Evolutionary conservation across 257 asterid species (phyloP).

Genomic region (Echium plantagineum): DNA sequence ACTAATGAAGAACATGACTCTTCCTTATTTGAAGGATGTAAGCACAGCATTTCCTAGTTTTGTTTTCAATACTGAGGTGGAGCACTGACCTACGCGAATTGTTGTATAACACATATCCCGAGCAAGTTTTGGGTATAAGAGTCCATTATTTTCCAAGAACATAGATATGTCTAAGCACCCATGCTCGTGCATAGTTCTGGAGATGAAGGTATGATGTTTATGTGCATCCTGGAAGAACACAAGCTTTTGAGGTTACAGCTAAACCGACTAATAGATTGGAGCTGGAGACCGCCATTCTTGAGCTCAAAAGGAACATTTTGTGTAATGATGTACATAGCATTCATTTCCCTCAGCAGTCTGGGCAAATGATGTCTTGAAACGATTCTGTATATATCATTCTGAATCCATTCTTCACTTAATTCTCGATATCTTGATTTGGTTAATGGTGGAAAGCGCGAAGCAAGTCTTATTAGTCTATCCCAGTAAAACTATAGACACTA

Average conservation of each 20-base stretch:
- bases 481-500: no score
- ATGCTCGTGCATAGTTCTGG: neutral
- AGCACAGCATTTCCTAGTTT: conserved; percentile 63
- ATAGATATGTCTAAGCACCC: no score
- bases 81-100: conserved; percentile 26
- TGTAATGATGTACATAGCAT: no score
- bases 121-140: neutral
- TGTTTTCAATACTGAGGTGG: conserved; percentile 53
- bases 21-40: conserved; percentile 67
- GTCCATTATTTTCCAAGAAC: neutral
- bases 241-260: neutral
- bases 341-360: no score
- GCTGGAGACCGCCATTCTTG: neutral
- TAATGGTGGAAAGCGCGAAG: no score
- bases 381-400: neutral
- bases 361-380: neutral
- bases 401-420: neutral
- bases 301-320: neutral
- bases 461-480: no score
- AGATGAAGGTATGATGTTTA: neutral
- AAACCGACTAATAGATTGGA: neutral
- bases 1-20: conserved; percentile 83
- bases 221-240: neutral
- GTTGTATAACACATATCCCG: neutral
- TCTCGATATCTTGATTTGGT: no score